phyloP scores from a whole-genome alignment of 2,329 filamentous ascomycete species.

The Phaeoacremonium minimum region DNA sequence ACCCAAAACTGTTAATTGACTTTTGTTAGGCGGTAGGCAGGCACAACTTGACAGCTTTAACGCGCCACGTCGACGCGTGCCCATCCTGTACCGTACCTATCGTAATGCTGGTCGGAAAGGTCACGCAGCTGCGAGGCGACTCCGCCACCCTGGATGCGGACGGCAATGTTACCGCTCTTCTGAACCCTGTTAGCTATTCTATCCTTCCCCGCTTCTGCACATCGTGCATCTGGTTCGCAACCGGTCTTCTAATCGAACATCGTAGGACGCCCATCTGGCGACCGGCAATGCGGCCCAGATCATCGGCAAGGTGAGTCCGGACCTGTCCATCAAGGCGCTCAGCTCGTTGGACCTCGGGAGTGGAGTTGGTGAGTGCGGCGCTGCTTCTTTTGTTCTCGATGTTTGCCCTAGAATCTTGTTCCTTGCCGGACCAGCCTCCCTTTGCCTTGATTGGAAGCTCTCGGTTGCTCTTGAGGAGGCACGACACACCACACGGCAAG shows the following conservation, averaged over 20 bases:
- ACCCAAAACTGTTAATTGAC: too few species aligned
- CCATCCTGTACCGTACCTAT: too few species aligned
- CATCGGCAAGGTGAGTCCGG: conserved; percentile 74
- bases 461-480: too few species aligned
- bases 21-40: too few species aligned
- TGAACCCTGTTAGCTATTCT: conserved; percentile 55
- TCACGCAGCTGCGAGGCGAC: conserved; percentile 77
- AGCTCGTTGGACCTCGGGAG: conserved; percentile 66
- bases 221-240: too few species aligned
- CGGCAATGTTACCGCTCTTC: conserved; percentile 67
- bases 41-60: too few species aligned
- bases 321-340: conserved; percentile 68
- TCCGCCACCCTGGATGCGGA: conserved; percentile 75
- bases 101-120: conserved; percentile 82
- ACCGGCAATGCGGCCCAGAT: conserved; percentile 70
- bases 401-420: conserved; percentile 1
- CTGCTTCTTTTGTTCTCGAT: conserved; percentile 17
- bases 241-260: too few species aligned
- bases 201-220: too few species aligned
- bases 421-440: not conserved
- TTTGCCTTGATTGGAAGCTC: too few species aligned
- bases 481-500: too few species aligned
- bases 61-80: too few species aligned
- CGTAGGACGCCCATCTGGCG: conserved; percentile 65
- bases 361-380: conserved; percentile 66